These are phyloP conservation scores for Chamaenerion angustifolium DNA, from an alignment of 345 rosid species.

Conservation along the genomic window DNA sequence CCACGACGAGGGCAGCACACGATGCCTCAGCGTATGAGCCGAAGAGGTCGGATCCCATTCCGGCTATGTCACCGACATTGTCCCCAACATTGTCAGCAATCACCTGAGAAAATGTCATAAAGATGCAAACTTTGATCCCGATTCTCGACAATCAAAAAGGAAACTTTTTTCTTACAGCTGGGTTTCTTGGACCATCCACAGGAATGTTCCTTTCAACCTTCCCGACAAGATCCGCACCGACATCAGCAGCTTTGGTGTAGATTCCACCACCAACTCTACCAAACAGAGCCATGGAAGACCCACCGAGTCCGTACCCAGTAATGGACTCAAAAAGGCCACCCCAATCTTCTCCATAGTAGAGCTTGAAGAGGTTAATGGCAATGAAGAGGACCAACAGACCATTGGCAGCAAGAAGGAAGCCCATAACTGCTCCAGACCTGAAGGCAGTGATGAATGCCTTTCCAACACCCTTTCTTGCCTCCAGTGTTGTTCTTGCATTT, in stretches of 20 bases:
- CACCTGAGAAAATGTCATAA: constrained; percentile 27
- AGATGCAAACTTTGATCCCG: background rate
- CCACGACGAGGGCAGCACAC: constrained; percentile 69
- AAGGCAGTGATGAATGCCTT: constrained; percentile 69
- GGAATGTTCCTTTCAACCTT: constrained; percentile 75
- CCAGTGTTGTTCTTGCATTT: constrained; percentile 80
- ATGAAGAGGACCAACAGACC: constrained; percentile 65
- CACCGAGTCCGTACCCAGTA: constrained; percentile 81
- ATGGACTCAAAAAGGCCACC: constrained; percentile 71
- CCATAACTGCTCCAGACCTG: constrained; percentile 77
- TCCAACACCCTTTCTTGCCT: constrained; percentile 83
- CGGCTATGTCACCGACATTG: constrained; percentile 77
- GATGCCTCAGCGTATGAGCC: constrained; percentile 71
- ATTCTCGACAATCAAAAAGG: too few species aligned
- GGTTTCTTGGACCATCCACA: constrained; percentile 76
- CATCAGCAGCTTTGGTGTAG: constrained; percentile 81
- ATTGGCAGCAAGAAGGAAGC: constrained; percentile 74
- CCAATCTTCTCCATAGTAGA: constrained; percentile 76
- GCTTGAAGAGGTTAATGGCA: constrained; percentile 53
- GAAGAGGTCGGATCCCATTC: constrained; percentile 75
- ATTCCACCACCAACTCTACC: constrained; percentile 84
- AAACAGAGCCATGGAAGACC: constrained; percentile 80
- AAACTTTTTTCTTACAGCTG: constrained; percentile 77
- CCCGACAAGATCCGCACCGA: constrained; percentile 86
- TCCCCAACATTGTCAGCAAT: constrained; percentile 85